Base-by-base conservation (phyloP, 2,329 filamentous ascomycete genomes). In the Alternaria hordeiaustralica region DNA sequence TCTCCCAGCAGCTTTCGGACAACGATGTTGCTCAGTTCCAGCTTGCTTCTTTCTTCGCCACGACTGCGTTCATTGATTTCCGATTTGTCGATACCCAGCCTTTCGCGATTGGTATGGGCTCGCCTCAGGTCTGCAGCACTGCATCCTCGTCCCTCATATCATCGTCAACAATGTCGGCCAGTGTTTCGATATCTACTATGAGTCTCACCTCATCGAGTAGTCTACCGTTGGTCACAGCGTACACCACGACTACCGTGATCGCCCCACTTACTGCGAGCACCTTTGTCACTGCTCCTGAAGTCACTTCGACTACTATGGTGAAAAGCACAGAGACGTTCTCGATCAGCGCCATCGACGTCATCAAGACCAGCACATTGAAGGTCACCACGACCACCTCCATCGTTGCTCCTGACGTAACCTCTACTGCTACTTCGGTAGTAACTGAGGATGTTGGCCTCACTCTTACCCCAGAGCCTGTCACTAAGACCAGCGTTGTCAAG, bases 11-110 rank as follows among this genome's bases (percentile, higher is more conserved):
- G 66, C 71, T 82, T 43, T 73, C 77, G 13, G 77, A 79, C 60
- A 55, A 61, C 10, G 70, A 77, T 43, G 80, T 79, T 18, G 74
- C 74, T 25, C 75, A 81, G 56, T 83, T 81, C 56, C 74, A 83
- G 69, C 68, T 83, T 33, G 69, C 74, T 7, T 79, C 72, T 61
- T 83, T 83, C 69, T 83, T 84, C 60, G 65, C 75, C 2, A 72
- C 73, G 2, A 82, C 77, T 2, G 74, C 76, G 7, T 83, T 81
- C 78, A 83, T 84, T 66, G 78, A 84, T 61, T 80, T 82, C 58
- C 78, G 78, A 3, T 75, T 77, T 41, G 71, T 83, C 15, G 71
- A 76, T 57, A 74, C 77, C 1, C 72, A 76, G 56, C 81, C 82
- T 0, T 84, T 83, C 58, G 65, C 65, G 3, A 71, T 77, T 11